Evolutionary conservation across 768 basidiomycete genomes (phyloP).

Genomic region (Russula olivacea): DNA sequence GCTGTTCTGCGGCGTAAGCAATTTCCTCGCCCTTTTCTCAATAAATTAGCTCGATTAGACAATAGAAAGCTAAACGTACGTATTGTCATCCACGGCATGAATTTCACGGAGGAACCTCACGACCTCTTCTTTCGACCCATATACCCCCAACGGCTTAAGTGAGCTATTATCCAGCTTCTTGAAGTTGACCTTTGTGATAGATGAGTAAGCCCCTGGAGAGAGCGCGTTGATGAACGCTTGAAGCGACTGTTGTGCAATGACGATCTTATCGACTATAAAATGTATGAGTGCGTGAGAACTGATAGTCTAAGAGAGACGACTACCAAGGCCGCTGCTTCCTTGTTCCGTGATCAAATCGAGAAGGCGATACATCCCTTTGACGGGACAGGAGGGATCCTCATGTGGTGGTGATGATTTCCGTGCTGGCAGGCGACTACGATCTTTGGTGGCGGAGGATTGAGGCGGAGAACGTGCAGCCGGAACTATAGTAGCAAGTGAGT

Average conservation of each 20-base stretch:
- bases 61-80: conserved; percentile 32
- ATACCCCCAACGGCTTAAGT: conserved; percentile 50
- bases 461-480: neutral
- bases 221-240: conserved; percentile 43
- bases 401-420: neutral
- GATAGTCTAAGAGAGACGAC: conserved; percentile 5
- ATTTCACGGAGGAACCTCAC: conserved; percentile 39
- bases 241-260: conserved; percentile 50
- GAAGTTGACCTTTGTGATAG: conserved; percentile 54
- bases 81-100: conserved; percentile 34
- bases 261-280: conserved; percentile 51
- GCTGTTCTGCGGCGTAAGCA: conserved; percentile 20
- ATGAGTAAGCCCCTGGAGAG: conserved; percentile 46
- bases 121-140: conserved; percentile 50
- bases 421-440: neutral
- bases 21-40: conserved; percentile 23
- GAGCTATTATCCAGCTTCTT: conserved; percentile 40
- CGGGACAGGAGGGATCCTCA: conserved; percentile 20
- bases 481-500: neutral
- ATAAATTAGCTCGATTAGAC: neutral
- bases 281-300: neutral
- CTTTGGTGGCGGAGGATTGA: neutral
- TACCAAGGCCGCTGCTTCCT: conserved; percentile 49
- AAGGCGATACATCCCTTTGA: conserved; percentile 48
- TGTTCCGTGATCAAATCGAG: conserved; percentile 49